phyloP scores from a whole-genome alignment of 306 rosid species.

The Cotoneaster glaucophyllus region DNA sequence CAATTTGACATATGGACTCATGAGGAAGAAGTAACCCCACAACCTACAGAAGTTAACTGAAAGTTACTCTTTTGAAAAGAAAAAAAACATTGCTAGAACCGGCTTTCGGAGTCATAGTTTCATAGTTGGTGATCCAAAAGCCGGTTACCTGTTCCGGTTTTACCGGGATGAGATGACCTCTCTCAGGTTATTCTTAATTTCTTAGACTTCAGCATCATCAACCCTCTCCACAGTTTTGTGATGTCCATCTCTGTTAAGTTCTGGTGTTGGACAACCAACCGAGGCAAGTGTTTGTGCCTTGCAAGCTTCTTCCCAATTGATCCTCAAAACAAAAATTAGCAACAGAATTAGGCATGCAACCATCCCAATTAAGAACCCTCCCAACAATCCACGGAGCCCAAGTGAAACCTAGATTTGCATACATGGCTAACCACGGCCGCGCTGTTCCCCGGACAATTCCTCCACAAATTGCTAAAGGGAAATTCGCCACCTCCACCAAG shows the following conservation, averaged over 20 bases:
- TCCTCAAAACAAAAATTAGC: slow-evolving; percentile 37
- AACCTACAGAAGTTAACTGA: background rate
- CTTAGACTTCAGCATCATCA: slow-evolving; percentile 2
- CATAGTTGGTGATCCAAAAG: background rate
- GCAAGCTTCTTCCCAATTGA: slow-evolving; percentile 61
- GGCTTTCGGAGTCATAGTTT: background rate
- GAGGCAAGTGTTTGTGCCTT: slow-evolving; percentile 46
- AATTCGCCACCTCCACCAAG: slow-evolving; percentile 63
- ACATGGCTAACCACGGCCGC: slow-evolving; percentile 69
- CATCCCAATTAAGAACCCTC: slow-evolving; percentile 55
- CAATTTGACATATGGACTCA: background rate
- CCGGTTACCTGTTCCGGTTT: background rate
- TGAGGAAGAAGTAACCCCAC: background rate
- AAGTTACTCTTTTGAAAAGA: background rate
- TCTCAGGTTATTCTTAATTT: background rate
- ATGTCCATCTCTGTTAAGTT: slow-evolving; percentile 14
- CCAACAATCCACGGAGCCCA: slow-evolving; percentile 58
- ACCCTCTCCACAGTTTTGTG: slow-evolving; percentile 7
- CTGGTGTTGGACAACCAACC: slow-evolving; percentile 9
- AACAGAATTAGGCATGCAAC: slow-evolving; percentile 37
- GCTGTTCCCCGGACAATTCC: slow-evolving; percentile 80
- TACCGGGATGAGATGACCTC: background rate
- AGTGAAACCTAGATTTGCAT: slow-evolving; percentile 48
- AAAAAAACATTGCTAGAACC: background rate
- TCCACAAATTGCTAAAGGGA: slow-evolving; percentile 70